Percentiles rank a stretch among this genome's conserved stretches.
phyloP scores from a whole-genome alignment of 2,329 filamentous ascomycete genomes.

The Raffaelea albimanens region DNA sequence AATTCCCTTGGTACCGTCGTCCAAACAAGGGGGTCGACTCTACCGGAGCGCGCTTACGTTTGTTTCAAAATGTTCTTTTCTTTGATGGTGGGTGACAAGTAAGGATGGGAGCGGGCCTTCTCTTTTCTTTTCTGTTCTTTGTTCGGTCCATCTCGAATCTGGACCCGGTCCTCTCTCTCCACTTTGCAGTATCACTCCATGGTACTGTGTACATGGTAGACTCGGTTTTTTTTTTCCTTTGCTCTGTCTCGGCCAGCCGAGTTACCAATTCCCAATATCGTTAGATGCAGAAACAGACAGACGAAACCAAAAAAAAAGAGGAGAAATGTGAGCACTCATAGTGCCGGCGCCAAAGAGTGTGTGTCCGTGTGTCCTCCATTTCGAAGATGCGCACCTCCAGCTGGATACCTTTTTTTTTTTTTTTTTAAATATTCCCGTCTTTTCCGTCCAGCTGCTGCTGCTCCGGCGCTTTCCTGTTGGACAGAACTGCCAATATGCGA shows the following conservation, averaged over 20 bases:
- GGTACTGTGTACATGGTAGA: no score
- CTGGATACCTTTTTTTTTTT: no score
- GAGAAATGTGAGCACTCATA: no score
- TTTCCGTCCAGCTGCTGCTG: not conserved
- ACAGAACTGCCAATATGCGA: not conserved
- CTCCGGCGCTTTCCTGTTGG: not conserved
- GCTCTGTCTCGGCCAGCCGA: not conserved
- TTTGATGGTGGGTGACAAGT: not conserved
- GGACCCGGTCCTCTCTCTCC: not conserved
- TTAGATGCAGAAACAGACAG: not conserved
- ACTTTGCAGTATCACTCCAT: not conserved
- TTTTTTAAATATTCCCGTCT: not conserved
- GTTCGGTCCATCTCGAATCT: not conserved
- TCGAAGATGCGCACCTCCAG: no score
- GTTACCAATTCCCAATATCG: not conserved
- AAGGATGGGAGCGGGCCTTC: not conserved
- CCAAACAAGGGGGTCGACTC: no score
- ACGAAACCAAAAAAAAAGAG: no score
- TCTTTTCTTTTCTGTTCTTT: not conserved
- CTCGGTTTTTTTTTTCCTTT: not conserved
- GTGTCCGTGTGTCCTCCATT: no score
- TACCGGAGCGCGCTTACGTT: not conserved
- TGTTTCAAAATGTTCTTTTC: constrained; percentile 2
- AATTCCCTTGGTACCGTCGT: no score
- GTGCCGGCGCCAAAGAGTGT: no score